Conservation (phyloP, 257 asterid species). For the Solanum chmielewskii region DNA sequence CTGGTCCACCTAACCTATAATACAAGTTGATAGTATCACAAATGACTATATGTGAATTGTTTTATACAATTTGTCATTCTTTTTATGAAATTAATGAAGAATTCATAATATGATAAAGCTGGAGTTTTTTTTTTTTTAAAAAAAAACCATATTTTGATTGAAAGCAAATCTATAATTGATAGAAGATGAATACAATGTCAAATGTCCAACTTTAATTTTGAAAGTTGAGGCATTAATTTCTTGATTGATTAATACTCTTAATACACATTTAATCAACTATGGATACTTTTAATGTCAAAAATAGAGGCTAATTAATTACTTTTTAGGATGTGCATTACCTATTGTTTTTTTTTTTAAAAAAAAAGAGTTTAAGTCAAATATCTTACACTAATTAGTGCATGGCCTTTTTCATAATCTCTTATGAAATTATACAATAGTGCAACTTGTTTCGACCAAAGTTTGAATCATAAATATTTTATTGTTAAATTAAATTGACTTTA, state of each 20-base stretch:
- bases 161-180: not conserved
- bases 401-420: not conserved
- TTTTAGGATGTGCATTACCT: not conserved
- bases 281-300: not conserved
- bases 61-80: not conserved
- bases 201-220: not conserved
- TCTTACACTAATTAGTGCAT: not conserved
- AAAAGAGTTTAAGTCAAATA: not conserved
- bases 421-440: not conserved
- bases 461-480: not conserved
- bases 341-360: not conserved
- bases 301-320: not conserved
- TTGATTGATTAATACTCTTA: not conserved
- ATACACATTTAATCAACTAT: not conserved
- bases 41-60: not conserved
- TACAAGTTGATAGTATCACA: not conserved
- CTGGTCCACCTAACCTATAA: not conserved
- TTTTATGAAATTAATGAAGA: not conserved
- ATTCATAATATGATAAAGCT: not conserved
- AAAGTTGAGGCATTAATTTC: not conserved
- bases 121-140: not conserved
- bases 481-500: not conserved
- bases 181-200: not conserved
- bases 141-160: not conserved
- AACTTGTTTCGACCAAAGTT: not conserved